Conservation (phyloP, 192 early-diverging fungal species). For the Backusella westeae region DNA sequence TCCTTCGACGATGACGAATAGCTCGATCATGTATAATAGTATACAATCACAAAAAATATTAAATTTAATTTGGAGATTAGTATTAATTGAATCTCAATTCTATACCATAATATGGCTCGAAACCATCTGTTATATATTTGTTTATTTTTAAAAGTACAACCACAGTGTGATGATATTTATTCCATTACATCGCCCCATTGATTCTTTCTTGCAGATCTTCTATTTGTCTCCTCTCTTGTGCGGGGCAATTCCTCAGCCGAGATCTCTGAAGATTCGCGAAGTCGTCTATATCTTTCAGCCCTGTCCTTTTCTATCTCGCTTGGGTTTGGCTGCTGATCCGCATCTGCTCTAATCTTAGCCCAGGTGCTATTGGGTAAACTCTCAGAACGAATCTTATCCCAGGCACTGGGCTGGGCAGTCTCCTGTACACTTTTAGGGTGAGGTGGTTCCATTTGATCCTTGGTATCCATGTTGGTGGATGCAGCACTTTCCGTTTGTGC, state of each 20-base stretch:
- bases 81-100: no score
- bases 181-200: conserved; percentile 33
- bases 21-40: background rate
- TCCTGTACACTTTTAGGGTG: background rate
- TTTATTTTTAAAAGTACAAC: background rate
- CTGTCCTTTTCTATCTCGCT: background rate
- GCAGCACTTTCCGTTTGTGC: background rate
- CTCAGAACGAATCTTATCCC: conserved; percentile 31
- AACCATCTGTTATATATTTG: background rate
- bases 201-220: conserved; percentile 11
- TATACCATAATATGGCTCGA: background rate
- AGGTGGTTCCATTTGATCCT: background rate
- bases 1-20: background rate
- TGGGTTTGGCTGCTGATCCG: conserved; percentile 17
- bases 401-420: conserved; percentile 10
- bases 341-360: conserved; percentile 24
- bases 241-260: conserved; percentile 28
- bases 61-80: no score
- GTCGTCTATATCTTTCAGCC: background rate
- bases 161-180: background rate
- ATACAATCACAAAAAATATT: background rate
- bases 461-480: background rate
- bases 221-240: conserved; percentile 33
- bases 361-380: conserved; percentile 30
- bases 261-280: conserved; percentile 5